These are phyloP conservation scores for Ocimum tenuiflorum DNA, from an alignment of 257 asterid genomes.

Conservation along the genomic window DNA sequence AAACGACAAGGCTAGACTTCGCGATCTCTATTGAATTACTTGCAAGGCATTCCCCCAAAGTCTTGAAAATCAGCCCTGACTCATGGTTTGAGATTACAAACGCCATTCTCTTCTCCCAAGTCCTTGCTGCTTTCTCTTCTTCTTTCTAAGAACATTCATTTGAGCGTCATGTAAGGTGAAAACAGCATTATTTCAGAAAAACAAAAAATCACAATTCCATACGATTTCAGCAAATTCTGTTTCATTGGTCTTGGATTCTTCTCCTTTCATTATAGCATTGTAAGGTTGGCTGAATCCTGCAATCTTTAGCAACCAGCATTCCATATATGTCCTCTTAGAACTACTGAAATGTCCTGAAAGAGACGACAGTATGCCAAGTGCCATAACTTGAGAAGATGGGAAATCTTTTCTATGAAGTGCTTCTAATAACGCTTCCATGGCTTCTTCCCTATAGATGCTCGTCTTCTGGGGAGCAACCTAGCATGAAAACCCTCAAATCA, in stretches of 20 bases:
- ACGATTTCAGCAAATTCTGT: slow-evolving; percentile 40
- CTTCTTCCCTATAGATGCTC: slow-evolving; percentile 87
- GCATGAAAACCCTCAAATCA: background rate
- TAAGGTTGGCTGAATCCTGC: slow-evolving; percentile 59
- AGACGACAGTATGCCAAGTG: slow-evolving; percentile 50
- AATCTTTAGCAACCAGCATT: slow-evolving; percentile 52
- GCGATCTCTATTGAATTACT: slow-evolving; percentile 69
- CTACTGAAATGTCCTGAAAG: slow-evolving; percentile 48
- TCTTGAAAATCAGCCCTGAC: slow-evolving; percentile 55
- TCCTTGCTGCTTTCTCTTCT: slow-evolving; percentile 51
- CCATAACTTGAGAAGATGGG: slow-evolving; percentile 56
- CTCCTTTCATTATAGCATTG: slow-evolving; percentile 32
- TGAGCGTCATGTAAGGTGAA: no score
- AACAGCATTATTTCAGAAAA: no score
- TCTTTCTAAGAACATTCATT: slow-evolving; percentile 37
- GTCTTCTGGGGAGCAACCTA: slow-evolving; percentile 65
- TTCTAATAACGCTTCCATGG: slow-evolving; percentile 63
- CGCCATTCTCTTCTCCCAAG: slow-evolving; percentile 66
- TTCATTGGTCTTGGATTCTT: slow-evolving; percentile 25
- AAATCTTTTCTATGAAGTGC: slow-evolving; percentile 59
- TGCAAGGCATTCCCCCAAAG: slow-evolving; percentile 60
- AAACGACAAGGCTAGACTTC: slow-evolving; percentile 50
- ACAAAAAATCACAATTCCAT: background rate
- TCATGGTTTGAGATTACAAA: slow-evolving; percentile 68
- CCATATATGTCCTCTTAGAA: slow-evolving; percentile 46